phyloP scores from a whole-genome alignment of 495 filamentous ascomycete genomes.

The Gamarada debralockiae region DNA sequence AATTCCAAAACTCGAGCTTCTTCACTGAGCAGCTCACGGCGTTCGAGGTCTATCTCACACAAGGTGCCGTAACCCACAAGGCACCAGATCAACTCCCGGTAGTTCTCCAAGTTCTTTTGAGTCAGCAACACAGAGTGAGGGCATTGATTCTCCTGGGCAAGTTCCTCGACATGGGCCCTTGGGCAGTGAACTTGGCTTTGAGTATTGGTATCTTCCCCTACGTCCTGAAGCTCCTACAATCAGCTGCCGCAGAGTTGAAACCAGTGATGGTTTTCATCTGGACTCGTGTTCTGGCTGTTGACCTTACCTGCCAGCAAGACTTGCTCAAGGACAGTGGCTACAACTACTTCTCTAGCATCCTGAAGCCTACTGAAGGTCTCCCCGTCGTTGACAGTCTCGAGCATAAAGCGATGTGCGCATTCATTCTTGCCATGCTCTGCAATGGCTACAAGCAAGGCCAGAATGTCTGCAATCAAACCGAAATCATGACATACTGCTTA shows the following conservation, averaged over 20 bases:
- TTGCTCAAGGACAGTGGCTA: slow-evolving; percentile 95
- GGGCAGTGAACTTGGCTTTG: slow-evolving; percentile 93
- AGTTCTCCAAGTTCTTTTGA: slow-evolving; percentile 91
- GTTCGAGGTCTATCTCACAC: slow-evolving; percentile 93
- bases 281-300: slow-evolving; percentile 94
- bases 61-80: slow-evolving; percentile 79
- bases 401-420: slow-evolving; percentile 98
- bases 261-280: slow-evolving; percentile 99
- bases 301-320: slow-evolving; percentile 86
- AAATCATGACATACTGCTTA: slow-evolving; percentile 81
- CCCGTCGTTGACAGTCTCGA: slow-evolving; percentile 81
- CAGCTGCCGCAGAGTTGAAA: slow-evolving; percentile 89
- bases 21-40: slow-evolving; percentile 97
- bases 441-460: slow-evolving; percentile 88
- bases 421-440: slow-evolving; percentile 95
- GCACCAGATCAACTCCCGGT: slow-evolving; percentile 93
- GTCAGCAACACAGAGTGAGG: slow-evolving; percentile 90
- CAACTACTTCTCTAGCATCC: slow-evolving; percentile 88
- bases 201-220: slow-evolving; percentile 99
- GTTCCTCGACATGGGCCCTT: slow-evolving; percentile 92
- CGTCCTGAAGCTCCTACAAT: slow-evolving; percentile 92
- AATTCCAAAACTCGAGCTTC: slow-evolving; percentile 92
- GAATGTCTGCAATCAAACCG: slow-evolving; percentile 77
- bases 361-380: slow-evolving; percentile 78
- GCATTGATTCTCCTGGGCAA: slow-evolving; percentile 90